Evolutionary conservation across 2,329 filamentous ascomycete species (phyloP).

Genomic region (Xylaria sp.): DNA sequence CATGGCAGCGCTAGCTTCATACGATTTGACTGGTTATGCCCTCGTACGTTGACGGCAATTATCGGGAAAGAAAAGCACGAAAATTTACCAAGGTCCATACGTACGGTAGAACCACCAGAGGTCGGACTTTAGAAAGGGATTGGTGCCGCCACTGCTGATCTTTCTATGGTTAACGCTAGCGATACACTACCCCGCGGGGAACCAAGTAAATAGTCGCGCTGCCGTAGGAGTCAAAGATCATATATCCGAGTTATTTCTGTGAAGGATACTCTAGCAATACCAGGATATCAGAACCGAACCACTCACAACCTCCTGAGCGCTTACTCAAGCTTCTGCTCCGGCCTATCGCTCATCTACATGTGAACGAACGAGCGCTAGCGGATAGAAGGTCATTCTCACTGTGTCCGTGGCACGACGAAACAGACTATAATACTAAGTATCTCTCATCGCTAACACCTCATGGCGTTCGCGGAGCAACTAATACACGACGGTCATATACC

Average conservation of each 20-base stretch:
- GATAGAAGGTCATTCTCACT: not conserved
- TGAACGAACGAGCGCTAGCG: not conserved
- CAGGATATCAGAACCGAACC: too few species aligned
- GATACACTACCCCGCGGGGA: slow-evolving; percentile 11
- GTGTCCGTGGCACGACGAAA: not conserved
- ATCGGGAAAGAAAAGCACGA: not conserved
- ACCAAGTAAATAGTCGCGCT: not conserved
- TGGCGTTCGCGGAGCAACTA: not conserved
- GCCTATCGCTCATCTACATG: not conserved
- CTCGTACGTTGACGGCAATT: not conserved
- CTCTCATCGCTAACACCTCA: not conserved
- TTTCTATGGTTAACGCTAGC: not conserved
- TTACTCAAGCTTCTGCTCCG: not conserved
- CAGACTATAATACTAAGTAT: not conserved
- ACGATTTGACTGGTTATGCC: slow-evolving; percentile 15
- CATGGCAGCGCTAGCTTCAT: not conserved
- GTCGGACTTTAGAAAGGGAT: not conserved
- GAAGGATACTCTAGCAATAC: too few species aligned
- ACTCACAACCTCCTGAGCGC: too few species aligned
- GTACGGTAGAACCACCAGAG: not conserved
- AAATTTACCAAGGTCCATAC: not conserved
- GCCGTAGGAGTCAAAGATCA: not conserved
- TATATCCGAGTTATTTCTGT: too few species aligned
- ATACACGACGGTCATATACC: not conserved
- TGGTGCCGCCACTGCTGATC: slow-evolving; percentile 14